phyloP scores from a whole-genome alignment of 2,329 filamentous ascomycete species.

The Pestalotiopsis sp. region DNA sequence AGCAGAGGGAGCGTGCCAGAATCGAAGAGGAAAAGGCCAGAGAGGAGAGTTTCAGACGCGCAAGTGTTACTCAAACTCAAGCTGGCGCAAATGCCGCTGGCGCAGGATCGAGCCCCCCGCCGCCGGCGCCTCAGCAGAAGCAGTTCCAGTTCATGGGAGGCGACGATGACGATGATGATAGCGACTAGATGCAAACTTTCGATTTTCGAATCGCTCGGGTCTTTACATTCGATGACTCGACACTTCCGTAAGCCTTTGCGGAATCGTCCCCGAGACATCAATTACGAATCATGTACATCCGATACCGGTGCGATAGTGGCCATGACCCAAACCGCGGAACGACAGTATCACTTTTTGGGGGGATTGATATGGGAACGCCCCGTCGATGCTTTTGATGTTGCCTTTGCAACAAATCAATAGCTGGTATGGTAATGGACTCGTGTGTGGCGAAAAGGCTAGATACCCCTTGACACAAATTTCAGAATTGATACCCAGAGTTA shows the following conservation, averaged over 20 bases:
- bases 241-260: no score
- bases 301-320: no score
- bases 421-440: no score
- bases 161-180: conserved; percentile 52
- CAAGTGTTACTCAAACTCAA: conserved; percentile 29
- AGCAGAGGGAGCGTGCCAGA: conserved; percentile 41
- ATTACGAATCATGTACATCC: no score
- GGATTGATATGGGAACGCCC: no score
- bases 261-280: no score
- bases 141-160: conserved; percentile 58
- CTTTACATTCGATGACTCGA: no score
- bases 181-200: conserved; percentile 23
- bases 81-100: conserved; percentile 19
- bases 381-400: no score
- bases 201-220: no score
- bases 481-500: background rate
- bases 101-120: conserved; percentile 2
- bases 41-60: conserved; percentile 37
- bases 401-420: no score
- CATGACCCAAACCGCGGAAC: background rate
- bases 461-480: background rate
- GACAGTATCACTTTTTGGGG: no score
- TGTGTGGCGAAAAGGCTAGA: background rate
- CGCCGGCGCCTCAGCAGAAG: conserved; percentile 35
- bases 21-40: conserved; percentile 5